Conservation (phyloP, 2,329 filamentous ascomycete genomes). For the Sporothrix phasma region DNA sequence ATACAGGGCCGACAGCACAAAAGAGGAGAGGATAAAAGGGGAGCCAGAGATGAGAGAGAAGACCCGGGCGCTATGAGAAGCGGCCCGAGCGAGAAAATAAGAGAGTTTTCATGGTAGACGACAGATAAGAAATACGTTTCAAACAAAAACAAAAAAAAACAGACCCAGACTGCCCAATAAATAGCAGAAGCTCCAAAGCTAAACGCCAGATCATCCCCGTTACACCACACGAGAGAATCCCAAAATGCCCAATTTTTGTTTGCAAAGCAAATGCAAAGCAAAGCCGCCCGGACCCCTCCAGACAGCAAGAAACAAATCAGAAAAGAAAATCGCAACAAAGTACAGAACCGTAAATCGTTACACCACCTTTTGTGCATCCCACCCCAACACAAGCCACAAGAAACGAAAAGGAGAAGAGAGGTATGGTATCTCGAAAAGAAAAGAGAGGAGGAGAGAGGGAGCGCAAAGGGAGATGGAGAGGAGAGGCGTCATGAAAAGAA, state of each 20-base stretch:
- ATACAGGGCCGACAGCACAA: not conserved
- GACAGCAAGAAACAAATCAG: not conserved
- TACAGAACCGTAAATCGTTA: not conserved
- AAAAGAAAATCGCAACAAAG: not conserved
- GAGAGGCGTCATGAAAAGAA: not conserved
- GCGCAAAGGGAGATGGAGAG: not conserved
- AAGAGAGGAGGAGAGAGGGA: not conserved
- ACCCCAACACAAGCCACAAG: not conserved
- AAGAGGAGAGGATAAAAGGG: not conserved
- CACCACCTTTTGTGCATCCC: conserved; percentile 6
- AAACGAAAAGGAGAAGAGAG: not conserved
- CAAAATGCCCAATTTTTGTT: conserved; percentile 5
- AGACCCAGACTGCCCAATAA: not conserved
- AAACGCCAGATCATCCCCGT: not conserved
- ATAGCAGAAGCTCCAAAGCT: not conserved
- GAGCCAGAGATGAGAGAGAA: not conserved
- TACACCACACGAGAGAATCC: not conserved
- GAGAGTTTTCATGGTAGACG: not conserved
- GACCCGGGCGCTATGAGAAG: not conserved
- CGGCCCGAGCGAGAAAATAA: not conserved
- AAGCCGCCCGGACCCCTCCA: not conserved
- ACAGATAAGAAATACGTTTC: not conserved
- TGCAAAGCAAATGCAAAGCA: too few species aligned
- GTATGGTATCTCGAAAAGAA: not conserved
- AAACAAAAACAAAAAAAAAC: not conserved